phyloP scores from a whole-genome alignment of 106 monocot genomes.

The Acorus gramineus region DNA sequence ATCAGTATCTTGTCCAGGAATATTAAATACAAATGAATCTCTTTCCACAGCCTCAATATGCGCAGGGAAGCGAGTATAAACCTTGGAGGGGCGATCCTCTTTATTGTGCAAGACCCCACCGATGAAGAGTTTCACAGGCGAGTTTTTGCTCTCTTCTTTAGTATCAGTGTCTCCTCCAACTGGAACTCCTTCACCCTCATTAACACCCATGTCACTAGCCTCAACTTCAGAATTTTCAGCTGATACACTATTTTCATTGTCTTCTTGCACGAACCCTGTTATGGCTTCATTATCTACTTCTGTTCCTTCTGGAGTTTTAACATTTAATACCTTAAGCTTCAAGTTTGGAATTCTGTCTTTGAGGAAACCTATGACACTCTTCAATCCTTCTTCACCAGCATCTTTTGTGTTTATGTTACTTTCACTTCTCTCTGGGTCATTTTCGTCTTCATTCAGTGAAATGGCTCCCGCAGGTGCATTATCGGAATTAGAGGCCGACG shows the following conservation, averaged over 20 bases:
- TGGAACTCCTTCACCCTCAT: constrained; percentile 21
- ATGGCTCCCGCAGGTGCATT: constrained; percentile 18
- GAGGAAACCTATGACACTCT: constrained; percentile 65
- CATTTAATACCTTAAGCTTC: constrained; percentile 66
- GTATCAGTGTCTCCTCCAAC: constrained; percentile 24
- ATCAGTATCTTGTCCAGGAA: constrained; percentile 34
- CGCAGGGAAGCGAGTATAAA: constrained; percentile 49
- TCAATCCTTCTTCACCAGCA: constrained; percentile 55
- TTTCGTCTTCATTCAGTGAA: constrained; percentile 10
- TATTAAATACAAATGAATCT: constrained; percentile 54
- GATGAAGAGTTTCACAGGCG: constrained; percentile 51
- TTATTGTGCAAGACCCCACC: constrained; percentile 81
- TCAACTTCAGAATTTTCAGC: constrained; percentile 37
- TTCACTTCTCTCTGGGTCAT: constrained; percentile 8
- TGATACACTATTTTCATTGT: constrained; percentile 29
- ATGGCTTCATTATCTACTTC: constrained; percentile 46
- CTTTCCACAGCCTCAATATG: constrained; percentile 49
- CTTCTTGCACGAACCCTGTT: constrained; percentile 45
- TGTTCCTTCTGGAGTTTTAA: constrained; percentile 39
- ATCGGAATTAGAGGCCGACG: constrained; percentile 13
- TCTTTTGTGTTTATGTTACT: constrained; percentile 26
- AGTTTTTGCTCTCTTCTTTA: constrained; percentile 23
- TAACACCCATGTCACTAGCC: constrained; percentile 23
- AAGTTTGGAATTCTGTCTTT: constrained; percentile 81
- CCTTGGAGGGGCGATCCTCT: constrained; percentile 53